Evolutionary conservation across 164 flowering plant genomes (phyloP).

Genomic region (Vitis rotundifolia): DNA sequence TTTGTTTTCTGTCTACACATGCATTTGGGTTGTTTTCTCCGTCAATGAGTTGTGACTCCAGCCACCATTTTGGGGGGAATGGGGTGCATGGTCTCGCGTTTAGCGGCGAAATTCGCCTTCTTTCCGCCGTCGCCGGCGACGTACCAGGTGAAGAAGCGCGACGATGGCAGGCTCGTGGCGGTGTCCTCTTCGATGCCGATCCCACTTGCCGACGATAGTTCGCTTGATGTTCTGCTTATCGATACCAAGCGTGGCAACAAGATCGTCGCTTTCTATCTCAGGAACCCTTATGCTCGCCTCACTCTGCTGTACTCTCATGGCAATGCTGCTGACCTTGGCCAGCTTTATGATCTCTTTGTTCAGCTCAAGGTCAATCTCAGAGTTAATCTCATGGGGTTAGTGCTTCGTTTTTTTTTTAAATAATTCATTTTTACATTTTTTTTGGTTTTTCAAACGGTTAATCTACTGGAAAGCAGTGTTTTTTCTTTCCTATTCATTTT

Average conservation of each 20-base stretch:
- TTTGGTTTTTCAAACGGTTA: no score
- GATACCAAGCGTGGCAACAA: constrained; percentile 79
- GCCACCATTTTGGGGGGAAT: constrained; percentile 33
- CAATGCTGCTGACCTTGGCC: constrained; percentile 96
- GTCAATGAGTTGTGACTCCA: constrained; percentile 41
- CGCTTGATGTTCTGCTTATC: constrained; percentile 64
- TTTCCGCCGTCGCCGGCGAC: constrained; percentile 91
- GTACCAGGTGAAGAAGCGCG: constrained; percentile 55
- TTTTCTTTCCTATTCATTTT: not conserved
- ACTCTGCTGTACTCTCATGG: constrained; percentile 95
- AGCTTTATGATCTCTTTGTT: constrained; percentile 86
- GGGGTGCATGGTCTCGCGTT: constrained; percentile 71
- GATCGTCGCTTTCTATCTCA: constrained; percentile 80
- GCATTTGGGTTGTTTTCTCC: constrained; percentile 20
- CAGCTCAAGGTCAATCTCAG: constrained; percentile 93
- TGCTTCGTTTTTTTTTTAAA: not conserved
- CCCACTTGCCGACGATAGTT: constrained; percentile 48
- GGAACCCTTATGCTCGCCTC: constrained; percentile 80
- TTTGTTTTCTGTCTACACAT: constrained; percentile 9
- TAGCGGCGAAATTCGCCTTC: constrained; percentile 87
- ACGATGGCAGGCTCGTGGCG: constrained; percentile 52
- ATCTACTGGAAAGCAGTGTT: no score
- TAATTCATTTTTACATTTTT: not conserved
- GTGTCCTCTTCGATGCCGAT: constrained; percentile 45
- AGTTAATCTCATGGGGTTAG: constrained; percentile 91